Conservation (phyloP, 495 filamentous ascomycete species). For the Collariella sp. region DNA sequence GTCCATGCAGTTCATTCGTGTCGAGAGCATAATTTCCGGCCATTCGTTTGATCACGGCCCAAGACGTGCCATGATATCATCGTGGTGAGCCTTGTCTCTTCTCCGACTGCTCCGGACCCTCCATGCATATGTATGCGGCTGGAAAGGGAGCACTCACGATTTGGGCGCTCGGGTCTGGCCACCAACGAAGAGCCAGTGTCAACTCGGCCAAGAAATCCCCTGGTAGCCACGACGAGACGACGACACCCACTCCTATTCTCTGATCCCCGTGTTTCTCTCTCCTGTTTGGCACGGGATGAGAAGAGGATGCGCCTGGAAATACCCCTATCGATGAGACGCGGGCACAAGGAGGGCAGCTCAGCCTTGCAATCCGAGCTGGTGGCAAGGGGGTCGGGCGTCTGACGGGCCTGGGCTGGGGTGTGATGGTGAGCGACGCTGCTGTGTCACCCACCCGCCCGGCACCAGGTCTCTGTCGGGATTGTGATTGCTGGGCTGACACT, state of each 20-base stretch:
- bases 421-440: constrained; percentile 6
- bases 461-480: background rate
- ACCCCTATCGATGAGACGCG: too few species aligned
- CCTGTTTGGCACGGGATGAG: too few species aligned
- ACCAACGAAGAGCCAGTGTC: too few species aligned
- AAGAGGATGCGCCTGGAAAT: too few species aligned
- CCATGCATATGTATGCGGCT: background rate
- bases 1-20: too few species aligned
- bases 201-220: too few species aligned
- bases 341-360: background rate
- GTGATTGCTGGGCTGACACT: constrained; percentile 7
- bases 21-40: constrained; percentile 2
- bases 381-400: background rate
- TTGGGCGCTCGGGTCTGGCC: too few species aligned
- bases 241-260: too few species aligned
- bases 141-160: background rate
- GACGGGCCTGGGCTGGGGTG: too few species aligned
- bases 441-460: constrained; percentile 4
- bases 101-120: background rate
- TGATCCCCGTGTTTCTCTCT: too few species aligned
- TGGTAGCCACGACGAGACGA: too few species aligned
- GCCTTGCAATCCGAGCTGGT: background rate
- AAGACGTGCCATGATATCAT: background rate
- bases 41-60: background rate
- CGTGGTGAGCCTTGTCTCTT: background rate